A percentile compares a stretch with the other conserved stretches of the same genome.
phyloP scores from a whole-genome alignment of 2,329 filamentous ascomycete genomes.

The Aspergillus spinulosporus region DNA sequence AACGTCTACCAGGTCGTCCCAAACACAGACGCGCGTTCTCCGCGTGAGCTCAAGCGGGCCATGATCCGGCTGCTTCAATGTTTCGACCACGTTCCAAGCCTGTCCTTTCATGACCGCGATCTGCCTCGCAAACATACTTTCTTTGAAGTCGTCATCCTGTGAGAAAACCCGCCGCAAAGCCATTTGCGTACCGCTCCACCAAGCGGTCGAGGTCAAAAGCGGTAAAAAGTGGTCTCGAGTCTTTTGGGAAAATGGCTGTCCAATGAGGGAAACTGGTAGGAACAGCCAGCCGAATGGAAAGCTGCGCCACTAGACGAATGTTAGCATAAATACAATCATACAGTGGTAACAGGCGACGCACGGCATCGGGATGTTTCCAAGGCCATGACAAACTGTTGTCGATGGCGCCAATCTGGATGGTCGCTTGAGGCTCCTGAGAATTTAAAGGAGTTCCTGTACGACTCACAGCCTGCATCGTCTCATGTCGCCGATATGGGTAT shows the following conservation, averaged over 20 bases:
- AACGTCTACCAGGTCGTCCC: conserved; percentile 96
- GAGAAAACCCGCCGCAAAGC: conserved; percentile 85
- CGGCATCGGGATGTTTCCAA: conserved; percentile 96
- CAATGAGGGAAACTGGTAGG: conserved; percentile 91
- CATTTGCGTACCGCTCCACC: conserved; percentile 94
- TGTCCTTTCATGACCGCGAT: conserved; percentile 99
- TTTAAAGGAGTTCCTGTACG: conserved; percentile 55
- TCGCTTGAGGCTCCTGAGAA: conserved; percentile 51
- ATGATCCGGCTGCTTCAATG: conserved; percentile 86
- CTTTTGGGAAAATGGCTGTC: conserved; percentile 90
- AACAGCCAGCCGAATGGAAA: conserved; percentile 99
- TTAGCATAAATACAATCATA: conserved; percentile 22
- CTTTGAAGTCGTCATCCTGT: conserved; percentile 92
- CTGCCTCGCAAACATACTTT: conserved; percentile 98
- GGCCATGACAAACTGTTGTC: conserved; percentile 98
- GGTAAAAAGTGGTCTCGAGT: conserved; percentile 96
- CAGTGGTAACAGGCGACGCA: conserved; percentile 39
- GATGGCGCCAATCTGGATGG: conserved; percentile 83
- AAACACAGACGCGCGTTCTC: conserved; percentile 87
- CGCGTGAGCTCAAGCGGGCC: conserved; percentile 91
- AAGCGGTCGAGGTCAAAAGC: conserved; percentile 86
- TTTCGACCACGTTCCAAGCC: conserved; percentile 98
- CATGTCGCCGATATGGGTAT: conserved; percentile 73
- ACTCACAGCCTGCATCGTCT: conserved; percentile 77
- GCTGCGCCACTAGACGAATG: conserved; percentile 62